These are phyloP conservation scores for Brasilioporus rufonigricans DNA, from an alignment of 768 basidiomycete genomes.

Conservation along the genomic window DNA sequence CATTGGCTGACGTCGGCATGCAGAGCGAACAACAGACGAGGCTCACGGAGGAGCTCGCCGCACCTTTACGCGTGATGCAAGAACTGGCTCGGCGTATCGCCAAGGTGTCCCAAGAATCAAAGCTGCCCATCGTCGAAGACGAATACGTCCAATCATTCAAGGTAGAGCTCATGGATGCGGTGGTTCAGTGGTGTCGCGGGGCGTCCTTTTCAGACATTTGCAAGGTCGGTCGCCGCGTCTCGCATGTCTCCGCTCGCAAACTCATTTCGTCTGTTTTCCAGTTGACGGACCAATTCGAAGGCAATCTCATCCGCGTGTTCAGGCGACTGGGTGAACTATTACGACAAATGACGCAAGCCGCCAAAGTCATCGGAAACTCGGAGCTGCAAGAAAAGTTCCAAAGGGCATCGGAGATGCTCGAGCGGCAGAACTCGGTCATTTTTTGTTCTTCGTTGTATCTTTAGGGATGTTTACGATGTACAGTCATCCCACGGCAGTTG, in stretches of 20 bases:
- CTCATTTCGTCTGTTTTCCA: slow-evolving; percentile 28
- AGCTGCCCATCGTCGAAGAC: slow-evolving; percentile 84
- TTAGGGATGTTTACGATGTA: slow-evolving; percentile 28
- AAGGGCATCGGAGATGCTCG: slow-evolving; percentile 88
- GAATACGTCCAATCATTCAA: slow-evolving; percentile 97
- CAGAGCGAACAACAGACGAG: slow-evolving; percentile 85
- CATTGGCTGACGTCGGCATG: neutral
- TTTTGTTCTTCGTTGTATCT: slow-evolving; percentile 87
- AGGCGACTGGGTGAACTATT: slow-evolving; percentile 90
- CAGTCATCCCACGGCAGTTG: no score
- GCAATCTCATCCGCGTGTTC: slow-evolving; percentile 95
- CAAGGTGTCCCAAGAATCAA: slow-evolving; percentile 94
- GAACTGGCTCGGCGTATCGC: slow-evolving; percentile 94
- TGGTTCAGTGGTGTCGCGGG: slow-evolving; percentile 97
- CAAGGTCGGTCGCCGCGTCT: slow-evolving; percentile 56
- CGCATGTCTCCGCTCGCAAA: neutral
- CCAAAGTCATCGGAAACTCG: slow-evolving; percentile 93
- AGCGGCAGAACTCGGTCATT: slow-evolving; percentile 90
- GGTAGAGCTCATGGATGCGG: slow-evolving; percentile 97
- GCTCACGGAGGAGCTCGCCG: slow-evolving; percentile 90
- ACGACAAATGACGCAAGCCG: slow-evolving; percentile 93
- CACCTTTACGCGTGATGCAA: slow-evolving; percentile 91
- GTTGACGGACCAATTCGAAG: slow-evolving; percentile 97
- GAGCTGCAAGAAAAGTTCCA: slow-evolving; percentile 95
- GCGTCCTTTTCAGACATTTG: slow-evolving; percentile 94